Evolutionary conservation across 495 filamentous ascomycete genomes (phyloP), one percentile per base, ranked within the genome.

Genomic region (Pseudotulostoma volvatum): DNA sequence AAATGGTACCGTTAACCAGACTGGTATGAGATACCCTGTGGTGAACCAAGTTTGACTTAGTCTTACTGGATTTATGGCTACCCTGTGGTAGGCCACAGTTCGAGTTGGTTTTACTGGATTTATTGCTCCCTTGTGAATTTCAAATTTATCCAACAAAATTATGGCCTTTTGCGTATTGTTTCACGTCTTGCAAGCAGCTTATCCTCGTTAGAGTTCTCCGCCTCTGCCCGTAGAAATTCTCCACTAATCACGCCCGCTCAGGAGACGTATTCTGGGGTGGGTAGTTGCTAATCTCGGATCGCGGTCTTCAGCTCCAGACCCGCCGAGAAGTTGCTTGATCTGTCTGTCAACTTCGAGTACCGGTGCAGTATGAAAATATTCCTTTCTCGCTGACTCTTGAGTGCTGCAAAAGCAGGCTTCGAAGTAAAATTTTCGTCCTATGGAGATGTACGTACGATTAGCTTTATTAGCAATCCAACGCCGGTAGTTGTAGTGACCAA

Each of bases 401-500:
- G 45, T 54, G 7, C 52, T 34, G n/a, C n/a, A n/a, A n/a, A n/a
- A n/a, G n/a, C n/a, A n/a, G n/a, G n/a, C n/a, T n/a, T 19, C 37
- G 47, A 34, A 31, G 39, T 28, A 57, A 41, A 0, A 19, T 41
- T 25, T 57, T 54, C 2, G 45, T 41, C 38, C 51, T 43, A 33
- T 51, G 44, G 9, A 47, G 3, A 2, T 52, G 33, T 25, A 51
- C 46, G 30, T 44, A 55, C 44, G 34, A 43, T 58, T 55, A 13
- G 51, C 50, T 49, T 55, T 31, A 47, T 58, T 58, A 48, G 38
- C 45, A 14, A 47, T 36, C 55, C 41, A 55, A 31, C 45, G 36
- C 19, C 50, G 48, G 38, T 39, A 58, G 34, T 54, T 54, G 31
- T 55, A 55, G 50, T 58, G 31, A 9, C 48, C 37, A 40, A 58